phyloP scores from a whole-genome alignment of 768 basidiomycete genomes.

The Amanita inopinata region DNA sequence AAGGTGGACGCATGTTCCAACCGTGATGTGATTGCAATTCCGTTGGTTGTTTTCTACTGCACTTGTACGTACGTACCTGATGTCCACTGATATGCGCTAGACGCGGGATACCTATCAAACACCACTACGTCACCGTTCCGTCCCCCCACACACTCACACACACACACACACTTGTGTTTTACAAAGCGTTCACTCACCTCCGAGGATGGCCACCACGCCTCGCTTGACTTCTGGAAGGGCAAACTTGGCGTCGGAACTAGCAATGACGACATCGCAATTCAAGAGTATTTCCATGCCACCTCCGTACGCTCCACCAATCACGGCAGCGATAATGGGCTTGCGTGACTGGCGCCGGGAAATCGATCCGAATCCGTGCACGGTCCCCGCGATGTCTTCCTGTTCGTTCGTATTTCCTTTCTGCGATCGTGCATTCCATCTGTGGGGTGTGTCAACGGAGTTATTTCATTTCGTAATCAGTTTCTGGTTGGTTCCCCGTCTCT shows the following conservation, averaged over 20 bases:
- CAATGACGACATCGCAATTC: slow-evolving; percentile 73
- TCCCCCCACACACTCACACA: no score
- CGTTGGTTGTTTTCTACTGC: not conserved
- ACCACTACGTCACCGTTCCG: no score
- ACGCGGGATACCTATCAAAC: slow-evolving; percentile 67
- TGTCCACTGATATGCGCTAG: slow-evolving; percentile 58
- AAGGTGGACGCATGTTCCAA: no score
- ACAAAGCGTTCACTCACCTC: slow-evolving; percentile 35
- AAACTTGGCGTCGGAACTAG: slow-evolving; percentile 57
- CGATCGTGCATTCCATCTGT: slow-evolving; percentile 53
- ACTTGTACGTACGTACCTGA: slow-evolving; percentile 44
- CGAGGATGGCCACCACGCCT: slow-evolving; percentile 64
- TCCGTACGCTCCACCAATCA: slow-evolving; percentile 63
- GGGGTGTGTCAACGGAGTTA: no score
- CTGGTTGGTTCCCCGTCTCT: no score
- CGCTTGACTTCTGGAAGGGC: slow-evolving; percentile 72
- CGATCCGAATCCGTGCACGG: slow-evolving; percentile 58
- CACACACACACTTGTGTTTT: no score
- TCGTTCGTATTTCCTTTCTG: slow-evolving; percentile 32
- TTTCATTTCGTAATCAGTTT: no score
- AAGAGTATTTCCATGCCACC: slow-evolving; percentile 60
- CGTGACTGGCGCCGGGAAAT: slow-evolving; percentile 56
- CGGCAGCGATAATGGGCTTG: slow-evolving; percentile 77
- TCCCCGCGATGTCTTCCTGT: slow-evolving; percentile 28
- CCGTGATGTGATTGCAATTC: not conserved